Evolutionary conservation across 441 rosid species (phyloP).

Genomic region (Dalechampia spathulata): DNA sequence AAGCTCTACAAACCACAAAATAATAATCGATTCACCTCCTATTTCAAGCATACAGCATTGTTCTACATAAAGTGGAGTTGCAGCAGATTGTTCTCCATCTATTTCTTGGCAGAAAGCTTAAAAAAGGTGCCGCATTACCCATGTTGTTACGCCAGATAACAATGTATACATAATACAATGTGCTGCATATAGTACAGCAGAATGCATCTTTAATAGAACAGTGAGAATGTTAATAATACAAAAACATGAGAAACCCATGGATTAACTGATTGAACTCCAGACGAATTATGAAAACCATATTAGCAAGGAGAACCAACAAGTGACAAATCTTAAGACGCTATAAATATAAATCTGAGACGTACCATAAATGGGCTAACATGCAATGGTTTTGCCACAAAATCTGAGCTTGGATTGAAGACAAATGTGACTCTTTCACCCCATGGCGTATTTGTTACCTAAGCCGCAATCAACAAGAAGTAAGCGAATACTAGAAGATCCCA

Average conservation of each 20-base stretch:
- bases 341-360: conserved; percentile 11
- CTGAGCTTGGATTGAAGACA: conserved; percentile 69
- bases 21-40: neutral
- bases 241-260: neutral
- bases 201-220: neutral
- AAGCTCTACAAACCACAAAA: too few species aligned
- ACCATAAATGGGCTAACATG: conserved; percentile 99
- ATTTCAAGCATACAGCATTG: neutral
- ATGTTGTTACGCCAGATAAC: neutral
- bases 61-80: neutral
- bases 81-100: neutral
- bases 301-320: neutral
- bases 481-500: neutral
- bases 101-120: neutral
- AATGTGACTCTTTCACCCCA: conserved; percentile 87
- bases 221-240: neutral
- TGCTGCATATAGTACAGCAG: neutral
- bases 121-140: neutral
- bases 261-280: neutral
- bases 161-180: neutral
- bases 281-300: neutral
- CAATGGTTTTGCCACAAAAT: conserved; percentile 74
- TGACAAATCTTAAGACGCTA: neutral
- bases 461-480: conserved; percentile 12
- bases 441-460: conserved; percentile 88